These are phyloP conservation scores for Russula sp. DNA, from an alignment of 768 basidiomycete genomes.

Conservation along the genomic window DNA sequence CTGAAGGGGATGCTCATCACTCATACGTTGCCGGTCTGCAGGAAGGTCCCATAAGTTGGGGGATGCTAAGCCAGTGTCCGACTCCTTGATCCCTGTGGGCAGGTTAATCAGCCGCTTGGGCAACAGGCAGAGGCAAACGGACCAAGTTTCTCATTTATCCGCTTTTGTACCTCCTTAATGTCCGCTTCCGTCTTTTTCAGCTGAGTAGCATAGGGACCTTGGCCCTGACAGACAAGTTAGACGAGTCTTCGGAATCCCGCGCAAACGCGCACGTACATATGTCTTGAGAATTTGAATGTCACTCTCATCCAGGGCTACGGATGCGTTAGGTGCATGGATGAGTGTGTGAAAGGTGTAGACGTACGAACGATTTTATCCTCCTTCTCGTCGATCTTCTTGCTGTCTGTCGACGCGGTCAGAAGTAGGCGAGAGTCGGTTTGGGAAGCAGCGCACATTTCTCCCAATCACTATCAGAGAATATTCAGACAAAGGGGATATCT, in stretches of 20 bases:
- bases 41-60: constrained; percentile 97
- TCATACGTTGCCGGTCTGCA: constrained; percentile 87
- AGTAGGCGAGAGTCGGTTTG: background rate
- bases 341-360: background rate
- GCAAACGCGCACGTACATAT: constrained; percentile 53
- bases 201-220: constrained; percentile 91
- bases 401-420: constrained; percentile 43
- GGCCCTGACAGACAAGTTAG: constrained; percentile 54
- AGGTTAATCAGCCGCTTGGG: background rate
- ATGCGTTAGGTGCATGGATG: constrained; percentile 15
- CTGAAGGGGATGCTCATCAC: constrained; percentile 88
- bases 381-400: constrained; percentile 83
- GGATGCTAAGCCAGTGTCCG: constrained; percentile 93
- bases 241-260: background rate
- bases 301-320: constrained; percentile 86
- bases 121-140: constrained; percentile 23
- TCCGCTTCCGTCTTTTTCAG: constrained; percentile 88
- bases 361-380: constrained; percentile 78
- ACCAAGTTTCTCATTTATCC: constrained; percentile 97
- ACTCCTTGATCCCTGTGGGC: constrained; percentile 83
- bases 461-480: constrained; percentile 70
- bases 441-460: constrained; percentile 77
- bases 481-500: constrained; percentile 12
- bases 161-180: constrained; percentile 93
- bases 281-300: constrained; percentile 99